Evolutionary conservation across 2,329 filamentous ascomycete species (phyloP).

Genomic region (Trichoderma koningiopsis): DNA sequence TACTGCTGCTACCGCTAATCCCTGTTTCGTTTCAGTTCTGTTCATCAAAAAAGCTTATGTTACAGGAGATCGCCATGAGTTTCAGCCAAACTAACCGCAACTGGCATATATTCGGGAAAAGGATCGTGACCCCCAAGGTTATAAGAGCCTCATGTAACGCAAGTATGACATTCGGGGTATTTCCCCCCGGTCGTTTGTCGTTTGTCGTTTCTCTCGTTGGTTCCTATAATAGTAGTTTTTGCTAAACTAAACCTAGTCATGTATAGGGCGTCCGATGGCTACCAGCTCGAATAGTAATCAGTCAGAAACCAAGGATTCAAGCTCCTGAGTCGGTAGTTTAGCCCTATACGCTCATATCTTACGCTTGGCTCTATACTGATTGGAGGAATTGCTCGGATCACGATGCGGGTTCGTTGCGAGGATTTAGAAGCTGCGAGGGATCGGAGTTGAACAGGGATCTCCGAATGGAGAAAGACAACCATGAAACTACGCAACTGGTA

Average conservation of each 20-base stretch:
- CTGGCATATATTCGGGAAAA: neutral
- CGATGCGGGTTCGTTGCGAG: neutral
- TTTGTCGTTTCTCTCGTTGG: neutral
- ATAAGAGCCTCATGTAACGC: neutral
- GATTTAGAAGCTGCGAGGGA: neutral
- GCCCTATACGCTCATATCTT: neutral
- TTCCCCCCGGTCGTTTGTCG: neutral
- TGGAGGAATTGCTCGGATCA: neutral
- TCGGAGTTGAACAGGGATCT: constrained; percentile 1
- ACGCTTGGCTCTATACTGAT: neutral
- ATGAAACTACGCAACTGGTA: neutral
- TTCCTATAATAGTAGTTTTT: neutral
- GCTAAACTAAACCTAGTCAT: neutral
- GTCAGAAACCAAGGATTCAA: neutral
- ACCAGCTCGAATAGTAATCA: neutral
- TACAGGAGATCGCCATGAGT: neutral
- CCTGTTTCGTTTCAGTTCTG: neutral
- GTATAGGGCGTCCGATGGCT: neutral
- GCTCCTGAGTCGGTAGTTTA: neutral
- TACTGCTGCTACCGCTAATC: neutral
- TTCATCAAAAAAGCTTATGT: neutral
- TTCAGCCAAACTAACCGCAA: neutral
- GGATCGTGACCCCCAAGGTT: neutral
- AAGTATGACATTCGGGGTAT: neutral
- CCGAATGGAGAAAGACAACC: neutral